phyloP scores from a whole-genome alignment of 805 yeast genomes.

The Ogataea minuta region DNA sequence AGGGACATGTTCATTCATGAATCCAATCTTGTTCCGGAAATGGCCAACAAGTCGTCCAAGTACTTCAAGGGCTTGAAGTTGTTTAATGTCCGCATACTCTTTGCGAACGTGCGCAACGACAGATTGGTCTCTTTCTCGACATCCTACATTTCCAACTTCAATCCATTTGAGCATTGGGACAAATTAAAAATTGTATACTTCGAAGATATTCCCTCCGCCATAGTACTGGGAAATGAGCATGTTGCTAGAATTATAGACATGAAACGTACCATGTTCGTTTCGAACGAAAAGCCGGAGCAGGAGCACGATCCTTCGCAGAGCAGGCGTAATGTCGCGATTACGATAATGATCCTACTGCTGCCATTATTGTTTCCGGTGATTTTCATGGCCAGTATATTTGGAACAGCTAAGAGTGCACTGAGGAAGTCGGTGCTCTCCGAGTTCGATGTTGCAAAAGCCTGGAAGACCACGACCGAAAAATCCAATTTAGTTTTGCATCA shows the following conservation, averaged over 20 bases:
- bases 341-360: slow-evolving; percentile 8
- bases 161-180: slow-evolving; percentile 66
- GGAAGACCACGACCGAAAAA: slow-evolving; percentile 9
- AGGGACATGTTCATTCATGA: slow-evolving; percentile 63
- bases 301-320: slow-evolving; percentile 3
- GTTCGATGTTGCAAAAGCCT: slow-evolving; percentile 13
- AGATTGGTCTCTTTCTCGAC: slow-evolving; percentile 88
- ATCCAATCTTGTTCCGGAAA: slow-evolving; percentile 43
- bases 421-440: slow-evolving; percentile 17
- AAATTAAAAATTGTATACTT: slow-evolving; percentile 47
- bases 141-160: slow-evolving; percentile 65
- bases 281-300: slow-evolving; percentile 1
- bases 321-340: slow-evolving; percentile 12
- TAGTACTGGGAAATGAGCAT: slow-evolving; percentile 36
- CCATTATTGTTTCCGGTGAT: slow-evolving; percentile 28
- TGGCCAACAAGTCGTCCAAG: slow-evolving; percentile 51
- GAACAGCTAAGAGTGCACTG: slow-evolving; percentile 26
- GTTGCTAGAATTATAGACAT: slow-evolving; percentile 55
- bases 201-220: slow-evolving; percentile 41
- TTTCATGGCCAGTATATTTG: slow-evolving; percentile 25
- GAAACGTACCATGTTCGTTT: slow-evolving; percentile 28
- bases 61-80: slow-evolving; percentile 53
- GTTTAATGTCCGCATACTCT: slow-evolving; percentile 56
- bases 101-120: slow-evolving; percentile 80
- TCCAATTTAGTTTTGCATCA: slow-evolving; percentile 7